phyloP scores from a whole-genome alignment of 441 rosid species.

The Aleurites moluccanus region DNA sequence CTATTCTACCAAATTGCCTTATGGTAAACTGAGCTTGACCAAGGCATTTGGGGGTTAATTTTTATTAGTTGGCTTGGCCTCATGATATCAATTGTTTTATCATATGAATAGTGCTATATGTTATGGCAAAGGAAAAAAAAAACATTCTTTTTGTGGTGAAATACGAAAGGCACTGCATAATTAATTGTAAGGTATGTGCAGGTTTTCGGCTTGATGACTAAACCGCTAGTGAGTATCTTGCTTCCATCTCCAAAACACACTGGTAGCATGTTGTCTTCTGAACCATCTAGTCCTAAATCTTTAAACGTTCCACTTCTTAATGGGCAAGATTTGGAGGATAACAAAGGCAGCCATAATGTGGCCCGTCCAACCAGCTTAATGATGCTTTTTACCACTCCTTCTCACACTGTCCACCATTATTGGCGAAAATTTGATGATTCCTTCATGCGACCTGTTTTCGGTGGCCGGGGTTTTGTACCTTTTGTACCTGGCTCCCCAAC shows the following conservation, averaged over 20 bases:
- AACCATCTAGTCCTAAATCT: slow-evolving; percentile 56
- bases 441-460: slow-evolving; percentile 88
- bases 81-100: neutral
- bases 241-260: slow-evolving; percentile 56
- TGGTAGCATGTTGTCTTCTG: slow-evolving; percentile 42
- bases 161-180: neutral
- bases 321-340: slow-evolving; percentile 34
- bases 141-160: neutral
- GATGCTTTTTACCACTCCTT: slow-evolving; percentile 60
- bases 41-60: too few species aligned
- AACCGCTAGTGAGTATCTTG: slow-evolving; percentile 71
- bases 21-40: neutral
- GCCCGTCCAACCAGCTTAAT: slow-evolving; percentile 37
- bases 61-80: too few species aligned
- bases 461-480: slow-evolving; percentile 75
- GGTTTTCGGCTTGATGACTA: slow-evolving; percentile 88
- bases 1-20: neutral
- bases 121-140: neutral
- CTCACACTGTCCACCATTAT: slow-evolving; percentile 66
- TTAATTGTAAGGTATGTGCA: slow-evolving; percentile 29
- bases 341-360: slow-evolving; percentile 30
- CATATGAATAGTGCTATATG: neutral
- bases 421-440: slow-evolving; percentile 73
- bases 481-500: slow-evolving; percentile 59
- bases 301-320: slow-evolving; percentile 53